Base-by-base conservation (phyloP, 2,329 filamentous ascomycete genomes). In the Colletotrichum coccodes region DNA sequence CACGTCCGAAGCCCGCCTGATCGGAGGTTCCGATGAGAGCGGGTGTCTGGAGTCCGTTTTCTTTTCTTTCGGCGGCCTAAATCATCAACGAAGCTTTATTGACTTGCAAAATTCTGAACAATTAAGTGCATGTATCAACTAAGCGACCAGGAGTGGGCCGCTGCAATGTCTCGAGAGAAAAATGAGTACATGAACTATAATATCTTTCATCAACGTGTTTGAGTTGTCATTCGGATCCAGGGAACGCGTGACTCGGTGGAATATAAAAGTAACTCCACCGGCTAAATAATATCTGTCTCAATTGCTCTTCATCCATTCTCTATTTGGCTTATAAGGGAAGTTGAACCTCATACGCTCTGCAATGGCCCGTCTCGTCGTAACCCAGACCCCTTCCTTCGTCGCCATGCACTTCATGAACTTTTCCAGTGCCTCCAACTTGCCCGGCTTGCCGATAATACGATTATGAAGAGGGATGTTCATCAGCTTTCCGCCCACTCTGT, bases 381-480 rank as follows among this genome's bases (percentile, higher is more conserved):
- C 80, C 82, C 82, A 84, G 5, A 84, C 81, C 12, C 75, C 79
- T 54, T 78, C 76, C 67, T 82, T 81, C 64, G 77, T 74, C 4
- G 74, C 72, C 44, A 81, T 71, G 60, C 81, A 82, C 70, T 76
- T 65, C 75, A 80, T 79, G 70, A 82, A 82, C 46, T 77, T 80
- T n/a, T 79, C 63, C 46, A 82, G 68, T 1, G 78, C 79, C 67
- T 82, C 79, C 6, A 76, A 78, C 26, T 80, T 69, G 0, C 80
- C 80, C 4, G 81, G 76, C 64, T 82, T 82, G 3, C 81, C 81
- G 1, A 79, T 78, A 52, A 83, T 82, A 8, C 81, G 75, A 12
- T 74, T 77, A 67, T 82, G 81, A 61, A 82, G 69, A 4, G 79
- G 79, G 30, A 82, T 81, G 57, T 79, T 82, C 80, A 82, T 82